Percentiles rank a stretch among this genome's conserved stretches.
phyloP scores from a whole-genome alignment of 2,329 filamentous ascomycete species.

The Trichoderma sp. region DNA sequence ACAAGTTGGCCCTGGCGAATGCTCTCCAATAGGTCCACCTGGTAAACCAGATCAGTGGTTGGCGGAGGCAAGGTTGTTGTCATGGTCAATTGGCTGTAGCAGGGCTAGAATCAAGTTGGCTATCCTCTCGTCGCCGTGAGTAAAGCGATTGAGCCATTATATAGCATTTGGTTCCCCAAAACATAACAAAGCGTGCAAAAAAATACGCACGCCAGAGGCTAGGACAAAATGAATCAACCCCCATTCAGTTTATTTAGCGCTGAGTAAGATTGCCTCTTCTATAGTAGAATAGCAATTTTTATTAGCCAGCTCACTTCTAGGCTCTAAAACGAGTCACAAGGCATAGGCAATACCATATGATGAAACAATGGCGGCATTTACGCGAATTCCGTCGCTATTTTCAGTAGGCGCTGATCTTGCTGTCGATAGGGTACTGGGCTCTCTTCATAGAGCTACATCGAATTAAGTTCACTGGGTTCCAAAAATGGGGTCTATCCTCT shows the following conservation, averaged over 20 bases:
- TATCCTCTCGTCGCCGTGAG: not conserved
- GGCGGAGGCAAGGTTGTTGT: not conserved
- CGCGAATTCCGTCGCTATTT: not conserved
- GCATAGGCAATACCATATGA: no score
- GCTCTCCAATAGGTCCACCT: conserved; percentile 12
- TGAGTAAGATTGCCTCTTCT: not conserved
- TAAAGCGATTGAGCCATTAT: no score
- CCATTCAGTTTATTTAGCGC: no score
- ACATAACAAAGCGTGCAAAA: no score
- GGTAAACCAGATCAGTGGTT: conserved; percentile 2
- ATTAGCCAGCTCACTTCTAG: not conserved
- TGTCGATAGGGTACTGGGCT: no score
- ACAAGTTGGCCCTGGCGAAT: conserved; percentile 10
- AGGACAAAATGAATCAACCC: no score
- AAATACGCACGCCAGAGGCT: no score
- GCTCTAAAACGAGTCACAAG: not conserved
- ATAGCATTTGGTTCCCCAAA: no score
- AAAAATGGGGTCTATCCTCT: no score
- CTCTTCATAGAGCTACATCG: no score
- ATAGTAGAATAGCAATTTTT: not conserved
- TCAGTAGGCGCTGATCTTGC: no score
- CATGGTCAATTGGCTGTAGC: not conserved
- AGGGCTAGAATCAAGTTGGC: not conserved
- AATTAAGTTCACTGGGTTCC: no score
- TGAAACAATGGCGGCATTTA: not conserved